Base-by-base conservation (phyloP, 2,329 filamentous ascomycete species). In the Ophiostoma ulmi region DNA sequence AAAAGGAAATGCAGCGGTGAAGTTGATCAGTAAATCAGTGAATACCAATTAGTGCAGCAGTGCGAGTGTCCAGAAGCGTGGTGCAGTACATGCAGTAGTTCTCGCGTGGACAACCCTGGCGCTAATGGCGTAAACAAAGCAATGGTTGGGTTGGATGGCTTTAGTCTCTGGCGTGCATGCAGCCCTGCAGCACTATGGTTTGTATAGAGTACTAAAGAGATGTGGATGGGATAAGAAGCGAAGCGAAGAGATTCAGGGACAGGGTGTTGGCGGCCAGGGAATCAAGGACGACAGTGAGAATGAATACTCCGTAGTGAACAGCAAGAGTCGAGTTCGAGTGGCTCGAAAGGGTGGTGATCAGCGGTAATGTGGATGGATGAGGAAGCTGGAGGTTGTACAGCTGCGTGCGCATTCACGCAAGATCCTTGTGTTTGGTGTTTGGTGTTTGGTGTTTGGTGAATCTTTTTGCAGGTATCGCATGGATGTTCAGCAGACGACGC, bases 361-460 rank as follows among this genome's bases (percentile, higher is more conserved):
- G 64, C 36, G 22, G 22, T 20, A 17, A n/a, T 31, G 26, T 41
- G 64, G 65, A 13, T 67, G 65, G 17, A 11, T 38, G 35, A n/a
- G 35, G 31, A 48, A 69, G 68, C 68, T 48, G 55, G 44, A 48
- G 14, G 13, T 55, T 26, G 52, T 26, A 58, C 48, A 61, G 52
- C 20, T 10, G 20, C 3, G 20, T 8, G 48, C 48, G 26, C 26
- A 26, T 26, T 26, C 26, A 26, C 26, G 2, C 26, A 26, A 26
- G 26, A 26, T 26, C 26, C 26, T 26, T 26, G 26, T 38, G 36
- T 39, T 39, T 39, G 7, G 38, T 39, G 38, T 39, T 39, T 39
- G 38, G 6, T 6, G 36, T 38, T 38, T 38, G 36, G 6, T 10
- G 36, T 38, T 38, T 38, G 36, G 38, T 13, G 1, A 39, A 10